Conservation (phyloP, 2,329 filamentous ascomycete species). For the Septoria petroselini region DNA sequence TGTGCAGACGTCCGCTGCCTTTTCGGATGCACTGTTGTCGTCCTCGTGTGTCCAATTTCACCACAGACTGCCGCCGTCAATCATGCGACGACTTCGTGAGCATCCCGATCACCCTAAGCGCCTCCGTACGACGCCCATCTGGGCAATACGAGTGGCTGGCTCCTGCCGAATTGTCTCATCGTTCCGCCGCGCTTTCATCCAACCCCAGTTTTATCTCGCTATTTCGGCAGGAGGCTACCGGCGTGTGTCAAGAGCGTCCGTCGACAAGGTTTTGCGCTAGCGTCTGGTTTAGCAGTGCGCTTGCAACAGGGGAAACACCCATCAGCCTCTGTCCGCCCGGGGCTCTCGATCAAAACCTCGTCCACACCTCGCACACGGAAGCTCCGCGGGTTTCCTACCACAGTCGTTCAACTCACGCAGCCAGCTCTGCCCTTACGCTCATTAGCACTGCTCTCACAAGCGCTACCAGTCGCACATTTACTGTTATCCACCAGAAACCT, state of each 20-base stretch:
- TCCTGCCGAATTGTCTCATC: background rate
- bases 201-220: background rate
- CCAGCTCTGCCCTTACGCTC: constrained; percentile 22
- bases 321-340: constrained; percentile 1
- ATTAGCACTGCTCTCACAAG: constrained; percentile 13
- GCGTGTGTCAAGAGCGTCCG: background rate
- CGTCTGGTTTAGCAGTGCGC: constrained; percentile 2
- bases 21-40: background rate
- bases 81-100: background rate
- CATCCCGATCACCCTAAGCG: background rate
- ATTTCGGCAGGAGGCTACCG: background rate
- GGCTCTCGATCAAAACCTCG: background rate
- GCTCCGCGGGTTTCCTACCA: background rate
- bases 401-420: constrained; percentile 13
- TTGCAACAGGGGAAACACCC: constrained; percentile 7
- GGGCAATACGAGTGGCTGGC: background rate
- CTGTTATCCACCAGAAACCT: constrained; percentile 11
- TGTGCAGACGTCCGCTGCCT: background rate
- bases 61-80: background rate
- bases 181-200: background rate
- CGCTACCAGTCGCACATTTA: constrained; percentile 21
- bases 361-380: background rate
- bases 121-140: background rate
- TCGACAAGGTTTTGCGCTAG: background rate
- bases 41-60: background rate